Conservation (phyloP, 78 protist species). For the Dictyostelium discoideum region dicty_2.7 NC_007090.3:3925001-3925500, state of each 20-base stretch:
- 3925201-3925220: constrained; percentile 75
- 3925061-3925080: background rate
- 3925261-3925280: constrained; percentile 66
- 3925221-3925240: constrained; percentile 45
- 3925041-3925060: constrained; percentile 30
- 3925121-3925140: too few species aligned
- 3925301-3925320: constrained; percentile 54
- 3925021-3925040: constrained; percentile 1
- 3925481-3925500: background rate
- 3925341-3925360: constrained; percentile 51
- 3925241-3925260: constrained; percentile 62
- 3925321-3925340: constrained; percentile 67
- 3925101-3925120: background rate
- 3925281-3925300: constrained; percentile 60
- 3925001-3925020: background rate
- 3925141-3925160: too few species aligned
- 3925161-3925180: background rate
- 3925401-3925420: background rate
- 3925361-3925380: constrained; percentile 80
- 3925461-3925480: background rate
- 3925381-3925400: constrained; percentile 23
- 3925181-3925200: background rate
- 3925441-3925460: too few species aligned
- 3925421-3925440: background rate
- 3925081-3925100: background rate